Evolutionary conservation across 306 rosid genomes (phyloP).

Genomic region (Bauhinia variegata): DNA sequence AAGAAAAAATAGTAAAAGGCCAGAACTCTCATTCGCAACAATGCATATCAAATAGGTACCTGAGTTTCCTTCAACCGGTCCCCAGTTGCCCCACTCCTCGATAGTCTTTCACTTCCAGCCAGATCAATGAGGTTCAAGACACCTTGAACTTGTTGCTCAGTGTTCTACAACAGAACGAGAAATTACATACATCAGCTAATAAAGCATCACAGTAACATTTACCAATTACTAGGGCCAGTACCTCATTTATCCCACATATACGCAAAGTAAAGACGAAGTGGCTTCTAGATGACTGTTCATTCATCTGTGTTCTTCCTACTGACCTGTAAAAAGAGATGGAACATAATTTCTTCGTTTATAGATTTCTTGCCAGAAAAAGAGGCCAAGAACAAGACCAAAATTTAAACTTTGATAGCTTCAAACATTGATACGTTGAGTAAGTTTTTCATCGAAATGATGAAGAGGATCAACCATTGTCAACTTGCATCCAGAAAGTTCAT

Average conservation of each 20-base stretch:
- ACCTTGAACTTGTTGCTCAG: slow-evolving; percentile 97
- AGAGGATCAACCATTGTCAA: slow-evolving; percentile 4
- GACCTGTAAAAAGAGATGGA: slow-evolving; percentile 59
- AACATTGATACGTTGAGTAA: neutral
- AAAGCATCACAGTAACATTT: neutral
- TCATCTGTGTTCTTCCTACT: slow-evolving; percentile 95
- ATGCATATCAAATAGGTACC: slow-evolving; percentile 50
- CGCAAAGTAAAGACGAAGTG: slow-evolving; percentile 94
- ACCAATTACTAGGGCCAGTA: slow-evolving; percentile 22
- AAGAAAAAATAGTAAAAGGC: neutral
- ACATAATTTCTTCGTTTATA: slow-evolving; percentile 14
- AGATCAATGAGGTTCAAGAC: slow-evolving; percentile 88
- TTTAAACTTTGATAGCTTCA: slow-evolving; percentile 7
- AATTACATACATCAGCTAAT: slow-evolving; percentile 20
- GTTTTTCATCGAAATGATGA: slow-evolving; percentile 13
- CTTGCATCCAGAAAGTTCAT: slow-evolving; percentile 13
- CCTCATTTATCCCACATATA: slow-evolving; percentile 87
- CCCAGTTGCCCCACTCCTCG: slow-evolving; percentile 93
- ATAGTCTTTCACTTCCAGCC: slow-evolving; percentile 96
- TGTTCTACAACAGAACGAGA: slow-evolving; percentile 52
- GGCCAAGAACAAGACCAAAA: slow-evolving; percentile 20
- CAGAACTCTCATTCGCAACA: neutral
- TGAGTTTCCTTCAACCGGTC: slow-evolving; percentile 97
- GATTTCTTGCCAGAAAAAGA: neutral
- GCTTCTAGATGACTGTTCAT: slow-evolving; percentile 96